These are phyloP conservation scores for Galerina marginata DNA, from an alignment of 768 basidiomycete genomes.

Conservation along the genomic window DNA sequence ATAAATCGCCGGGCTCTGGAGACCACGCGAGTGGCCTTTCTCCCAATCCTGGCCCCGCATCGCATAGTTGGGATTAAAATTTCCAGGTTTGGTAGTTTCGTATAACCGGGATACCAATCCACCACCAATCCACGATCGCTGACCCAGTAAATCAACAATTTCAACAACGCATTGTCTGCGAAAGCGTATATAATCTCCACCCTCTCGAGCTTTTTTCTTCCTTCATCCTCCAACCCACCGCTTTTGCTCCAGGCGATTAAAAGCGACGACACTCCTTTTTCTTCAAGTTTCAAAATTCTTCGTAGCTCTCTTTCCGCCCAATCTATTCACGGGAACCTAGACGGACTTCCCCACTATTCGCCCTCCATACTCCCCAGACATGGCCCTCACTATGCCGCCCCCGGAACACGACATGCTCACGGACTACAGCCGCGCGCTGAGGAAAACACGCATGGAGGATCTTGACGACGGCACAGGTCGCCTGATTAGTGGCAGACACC, in stretches of 20 bases:
- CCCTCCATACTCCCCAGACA: too few relatives aligned
- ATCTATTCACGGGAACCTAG: too few relatives aligned
- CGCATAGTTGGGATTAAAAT: neutral
- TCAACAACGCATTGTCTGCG: neutral
- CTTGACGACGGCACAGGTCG: constrained; percentile 3
- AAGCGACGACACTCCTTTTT: neutral
- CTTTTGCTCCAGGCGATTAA: neutral
- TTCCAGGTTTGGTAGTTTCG: too few relatives aligned
- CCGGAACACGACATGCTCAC: neutral
- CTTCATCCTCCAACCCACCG: neutral
- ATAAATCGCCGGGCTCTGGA: too few relatives aligned
- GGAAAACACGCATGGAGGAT: neutral
- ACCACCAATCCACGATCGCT: neutral
- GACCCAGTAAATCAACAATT: too few relatives aligned
- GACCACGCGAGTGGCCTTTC: too few relatives aligned
- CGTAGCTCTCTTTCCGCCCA: too few relatives aligned
- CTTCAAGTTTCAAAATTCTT: neutral
- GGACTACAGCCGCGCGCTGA: neutral
- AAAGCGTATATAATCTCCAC: neutral
- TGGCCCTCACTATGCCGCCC: too few relatives aligned
- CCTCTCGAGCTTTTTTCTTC: neutral
- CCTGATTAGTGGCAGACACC: neutral
- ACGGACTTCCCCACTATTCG: too few relatives aligned
- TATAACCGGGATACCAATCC: too few relatives aligned
- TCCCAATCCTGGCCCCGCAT: too few relatives aligned